Percentiles rank a stretch among this genome's conserved stretches.
These are phyloP conservation scores for Diaporthe caulivora DNA, from an alignment of 2,329 filamentous ascomycete genomes.

Conservation along the genomic window DNA sequence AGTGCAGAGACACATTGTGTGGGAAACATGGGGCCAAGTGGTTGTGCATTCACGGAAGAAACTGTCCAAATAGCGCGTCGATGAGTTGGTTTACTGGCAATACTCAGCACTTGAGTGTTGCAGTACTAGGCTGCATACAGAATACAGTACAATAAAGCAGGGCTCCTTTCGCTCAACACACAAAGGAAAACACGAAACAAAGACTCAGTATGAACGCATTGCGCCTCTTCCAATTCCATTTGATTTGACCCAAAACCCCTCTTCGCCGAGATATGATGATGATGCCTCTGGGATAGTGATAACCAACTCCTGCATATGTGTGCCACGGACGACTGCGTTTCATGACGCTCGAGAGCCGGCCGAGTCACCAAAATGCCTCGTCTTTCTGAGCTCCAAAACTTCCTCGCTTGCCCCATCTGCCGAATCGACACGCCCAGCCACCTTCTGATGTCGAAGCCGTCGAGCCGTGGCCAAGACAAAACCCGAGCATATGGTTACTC, in stretches of 20 bases:
- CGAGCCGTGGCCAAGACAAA: not conserved
- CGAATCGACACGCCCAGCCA: not conserved
- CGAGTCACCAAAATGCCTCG: not conserved
- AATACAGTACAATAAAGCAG: conserved; percentile 23
- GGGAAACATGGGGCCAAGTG: not conserved
- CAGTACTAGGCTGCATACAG: not conserved
- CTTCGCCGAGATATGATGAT: conserved; percentile 19
- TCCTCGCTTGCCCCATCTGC: not conserved
- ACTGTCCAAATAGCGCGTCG: not conserved
- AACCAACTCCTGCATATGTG: conserved; percentile 8
- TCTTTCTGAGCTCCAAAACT: not conserved
- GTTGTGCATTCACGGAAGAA: not conserved
- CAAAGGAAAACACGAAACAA: not conserved
- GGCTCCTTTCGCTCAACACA: conserved; percentile 17
- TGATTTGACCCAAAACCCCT: conserved; percentile 6
- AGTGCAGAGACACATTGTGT: not conserved
- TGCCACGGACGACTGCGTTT: not conserved
- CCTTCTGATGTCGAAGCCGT: not conserved
- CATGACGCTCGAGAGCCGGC: not conserved
- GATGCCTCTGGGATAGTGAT: not conserved
- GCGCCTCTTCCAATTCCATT: conserved; percentile 14
- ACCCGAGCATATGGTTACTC: not conserved
- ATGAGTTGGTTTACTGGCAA: conserved; percentile 23
- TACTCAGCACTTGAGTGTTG: conserved; percentile 35
- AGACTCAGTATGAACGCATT: not conserved